Base-by-base conservation (phyloP, 1,284 basidiomycete species). In the Cryptococcus sp. region DNA sequence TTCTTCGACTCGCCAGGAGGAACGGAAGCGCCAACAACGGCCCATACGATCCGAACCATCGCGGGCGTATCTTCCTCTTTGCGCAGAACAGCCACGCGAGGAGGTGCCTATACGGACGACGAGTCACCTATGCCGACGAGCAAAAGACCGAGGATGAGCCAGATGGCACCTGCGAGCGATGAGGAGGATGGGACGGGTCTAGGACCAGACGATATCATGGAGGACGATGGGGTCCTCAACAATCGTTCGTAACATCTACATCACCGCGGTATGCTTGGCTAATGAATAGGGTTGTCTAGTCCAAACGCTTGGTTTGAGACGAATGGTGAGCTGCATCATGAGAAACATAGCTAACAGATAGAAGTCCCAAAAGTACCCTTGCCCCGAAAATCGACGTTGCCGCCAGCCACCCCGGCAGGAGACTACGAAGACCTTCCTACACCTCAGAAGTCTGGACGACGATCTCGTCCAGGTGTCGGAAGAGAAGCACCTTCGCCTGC, bases 1-100 rank as follows among this genome's bases (percentile, higher is more conserved):
- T 77, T 90, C 61, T 80, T 92, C 55, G 75, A 78, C 42, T 67
- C 66, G 9, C 63, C 68, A 26, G 31, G 18, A 4, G 39, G 26
- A 3, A 45, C 43, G 18, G 48, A 76, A 76, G 46, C 75, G 78
- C n/a, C 77, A 81, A 3, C 82, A 9, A 43, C 41, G 82, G 3
- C 80, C 79, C n/a, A 76, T 73, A 45, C 74, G 77, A 58, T 40
- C 23, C 19, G 40, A 14, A 43, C 47, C 11, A 32, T 33, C 25
- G 31, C 10, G 9, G 41, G 41, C 6, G 28, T 24, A 9, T 18
- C 45, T 16, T 46, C 36, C 16, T 9, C 25, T 12, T 9, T 43
- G 31, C 25, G 28, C 9, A 43, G 41, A 21, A 22, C 49, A 48
- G 22, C 44, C 9, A 28, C 38, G 28, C 6, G 19, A 22, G 18